These are phyloP conservation scores for Pistacia vera DNA, from an alignment of 345 rosid species.

Conservation along the genomic window DNA sequence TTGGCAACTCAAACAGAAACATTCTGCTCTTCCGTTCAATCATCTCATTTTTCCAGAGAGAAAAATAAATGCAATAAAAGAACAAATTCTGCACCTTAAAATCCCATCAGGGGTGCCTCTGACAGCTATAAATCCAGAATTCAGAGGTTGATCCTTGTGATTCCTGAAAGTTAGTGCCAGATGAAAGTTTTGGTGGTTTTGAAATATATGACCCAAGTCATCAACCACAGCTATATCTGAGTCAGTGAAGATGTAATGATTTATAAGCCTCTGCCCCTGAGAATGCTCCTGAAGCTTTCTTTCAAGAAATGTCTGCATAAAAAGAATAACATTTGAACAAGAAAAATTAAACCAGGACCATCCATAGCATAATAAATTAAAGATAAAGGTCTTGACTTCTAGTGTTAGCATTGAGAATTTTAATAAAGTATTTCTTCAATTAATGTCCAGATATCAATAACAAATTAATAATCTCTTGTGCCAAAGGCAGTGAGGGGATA, in stretches of 20 bases:
- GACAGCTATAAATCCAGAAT: conserved; percentile 93
- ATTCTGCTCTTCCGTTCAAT: not conserved
- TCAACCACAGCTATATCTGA: conserved; percentile 85
- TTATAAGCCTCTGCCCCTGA: conserved; percentile 33
- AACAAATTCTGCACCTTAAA: conserved; percentile 49
- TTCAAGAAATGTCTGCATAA: conserved; percentile 66
- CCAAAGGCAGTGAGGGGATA: not conserved
- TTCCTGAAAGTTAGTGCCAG: conserved; percentile 91
- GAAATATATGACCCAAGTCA: conserved; percentile 66
- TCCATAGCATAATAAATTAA: not conserved
- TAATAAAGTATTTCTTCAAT: not conserved
- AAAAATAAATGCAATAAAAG: conserved; percentile 1
- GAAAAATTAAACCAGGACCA: not conserved
- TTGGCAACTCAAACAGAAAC: not conserved
- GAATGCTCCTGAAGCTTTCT: conserved; percentile 52
- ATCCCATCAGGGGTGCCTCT: conserved; percentile 84
- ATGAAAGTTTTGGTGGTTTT: conserved; percentile 58
- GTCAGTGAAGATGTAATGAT: conserved; percentile 84
- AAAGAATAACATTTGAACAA: conserved; percentile 16
- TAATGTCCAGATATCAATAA: not conserved
- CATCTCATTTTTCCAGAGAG: not conserved
- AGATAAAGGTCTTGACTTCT: not conserved
- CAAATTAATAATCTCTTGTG: not conserved
- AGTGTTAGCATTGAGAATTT: not conserved
- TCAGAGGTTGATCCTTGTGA: conserved; percentile 91